Conservation (phyloP, 176 grass and related monocot species). For the Cocos nucifera region DNA sequence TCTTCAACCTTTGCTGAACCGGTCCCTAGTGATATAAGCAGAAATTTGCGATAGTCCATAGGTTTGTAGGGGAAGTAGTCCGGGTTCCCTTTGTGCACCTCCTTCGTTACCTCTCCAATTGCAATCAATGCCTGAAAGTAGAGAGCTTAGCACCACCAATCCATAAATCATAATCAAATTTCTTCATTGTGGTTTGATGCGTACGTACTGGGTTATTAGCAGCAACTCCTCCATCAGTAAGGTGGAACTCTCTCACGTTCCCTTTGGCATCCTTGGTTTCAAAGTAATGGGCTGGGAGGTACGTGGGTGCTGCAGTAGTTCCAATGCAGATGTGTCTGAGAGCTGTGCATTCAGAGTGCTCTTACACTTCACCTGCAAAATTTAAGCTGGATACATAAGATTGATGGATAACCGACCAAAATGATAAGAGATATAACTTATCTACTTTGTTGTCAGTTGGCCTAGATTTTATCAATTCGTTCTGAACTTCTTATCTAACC, state of each 20-base stretch:
- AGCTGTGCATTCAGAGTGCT: constrained; percentile 50
- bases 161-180: no score
- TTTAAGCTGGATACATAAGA: no score
- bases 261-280: constrained; percentile 44
- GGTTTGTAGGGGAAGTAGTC: constrained; percentile 86
- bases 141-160: neutral
- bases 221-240: constrained; percentile 75
- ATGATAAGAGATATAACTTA: no score
- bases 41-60: constrained; percentile 64
- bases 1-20: constrained; percentile 54
- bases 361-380: constrained; percentile 34
- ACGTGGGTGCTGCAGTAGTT: constrained; percentile 73
- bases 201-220: constrained; percentile 73
- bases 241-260: constrained; percentile 66
- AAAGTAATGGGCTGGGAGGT: constrained; percentile 74
- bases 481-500: no score
- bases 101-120: constrained; percentile 66
- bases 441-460: no score
- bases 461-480: no score
- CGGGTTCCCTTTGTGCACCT: constrained; percentile 64
- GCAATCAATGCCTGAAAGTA: constrained; percentile 64
- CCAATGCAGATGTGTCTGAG: constrained; percentile 85
- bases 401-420: no score
- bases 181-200: no score
- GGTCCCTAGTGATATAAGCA: constrained; percentile 80